phyloP scores from a whole-genome alignment of 2,329 filamentous ascomycete genomes.

The Fusarium newnesense region DNA sequence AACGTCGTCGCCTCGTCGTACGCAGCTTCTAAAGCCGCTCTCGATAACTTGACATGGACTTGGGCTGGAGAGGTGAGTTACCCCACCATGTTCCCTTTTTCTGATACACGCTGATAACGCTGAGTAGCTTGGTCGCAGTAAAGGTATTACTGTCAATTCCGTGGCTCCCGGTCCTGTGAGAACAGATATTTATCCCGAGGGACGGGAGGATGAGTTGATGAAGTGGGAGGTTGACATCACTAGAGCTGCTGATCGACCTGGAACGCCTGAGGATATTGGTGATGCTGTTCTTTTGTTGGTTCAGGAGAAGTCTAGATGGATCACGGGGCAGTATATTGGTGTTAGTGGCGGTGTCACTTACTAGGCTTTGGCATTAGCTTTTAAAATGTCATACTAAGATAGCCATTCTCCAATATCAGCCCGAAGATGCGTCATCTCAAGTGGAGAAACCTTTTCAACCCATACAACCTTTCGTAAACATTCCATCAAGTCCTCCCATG shows the following conservation, averaged over 20 bases:
- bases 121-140: slow-evolving; percentile 46
- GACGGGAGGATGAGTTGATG: slow-evolving; percentile 31
- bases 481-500: slow-evolving; percentile 14
- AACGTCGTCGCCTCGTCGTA: slow-evolving; percentile 25
- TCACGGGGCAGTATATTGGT: slow-evolving; percentile 26
- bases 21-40: slow-evolving; percentile 47
- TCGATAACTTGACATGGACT: slow-evolving; percentile 49
- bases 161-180: slow-evolving; percentile 52
- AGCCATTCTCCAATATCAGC: slow-evolving; percentile 2
- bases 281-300: slow-evolving; percentile 45
- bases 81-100: fast-evolving
- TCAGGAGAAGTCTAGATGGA: slow-evolving; percentile 28
- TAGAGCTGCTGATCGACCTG: slow-evolving; percentile 48
- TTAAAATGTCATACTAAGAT: too few species aligned
- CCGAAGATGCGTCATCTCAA: slow-evolving; percentile 21
- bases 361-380: not conserved
- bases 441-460: slow-evolving; percentile 12
- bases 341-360: slow-evolving; percentile 6
- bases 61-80: slow-evolving; percentile 48
- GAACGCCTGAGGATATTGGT: slow-evolving; percentile 53
- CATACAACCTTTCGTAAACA: slow-evolving; percentile 15
- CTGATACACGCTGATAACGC: not conserved
- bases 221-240: slow-evolving; percentile 39
- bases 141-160: slow-evolving; percentile 57
- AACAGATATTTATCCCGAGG: slow-evolving; percentile 47